These are phyloP conservation scores for Hymenotorrendiella dingleyae DNA, from an alignment of 2,329 filamentous ascomycete species.

Conservation along the genomic window DNA sequence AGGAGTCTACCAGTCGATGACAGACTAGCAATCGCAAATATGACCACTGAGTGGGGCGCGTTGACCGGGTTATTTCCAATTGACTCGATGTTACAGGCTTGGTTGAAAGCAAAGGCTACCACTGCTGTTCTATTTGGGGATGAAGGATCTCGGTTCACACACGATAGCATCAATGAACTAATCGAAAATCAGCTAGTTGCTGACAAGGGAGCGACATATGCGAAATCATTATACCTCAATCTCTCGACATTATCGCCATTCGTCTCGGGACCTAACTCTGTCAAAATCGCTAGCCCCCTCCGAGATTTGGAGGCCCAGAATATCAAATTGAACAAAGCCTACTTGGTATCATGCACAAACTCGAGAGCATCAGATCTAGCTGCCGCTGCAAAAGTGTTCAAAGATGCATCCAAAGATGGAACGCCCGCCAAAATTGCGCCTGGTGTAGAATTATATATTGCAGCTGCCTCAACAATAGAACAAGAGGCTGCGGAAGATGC, in stretches of 20 bases:
- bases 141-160: constrained; percentile 57
- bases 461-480: constrained; percentile 75
- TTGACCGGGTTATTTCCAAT: constrained; percentile 73
- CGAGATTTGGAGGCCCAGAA: constrained; percentile 64
- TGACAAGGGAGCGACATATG: constrained; percentile 73
- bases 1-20: constrained; percentile 65
- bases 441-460: constrained; percentile 81
- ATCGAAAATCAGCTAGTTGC: constrained; percentile 60
- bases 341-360: constrained; percentile 89
- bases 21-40: constrained; percentile 69
- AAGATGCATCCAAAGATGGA: constrained; percentile 60
- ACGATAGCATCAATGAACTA: constrained; percentile 67
- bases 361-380: constrained; percentile 73
- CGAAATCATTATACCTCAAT: constrained; percentile 77
- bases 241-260: constrained; percentile 79
- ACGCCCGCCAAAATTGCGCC: constrained; percentile 63
- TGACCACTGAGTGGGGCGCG: constrained; percentile 79
- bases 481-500: constrained; percentile 70
- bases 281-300: constrained; percentile 79
- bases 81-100: constrained; percentile 63
- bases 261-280: constrained; percentile 82
- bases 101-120: constrained; percentile 74
- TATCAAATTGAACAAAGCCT: constrained; percentile 78
- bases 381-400: constrained; percentile 79
- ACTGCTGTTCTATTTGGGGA: constrained; percentile 52